Evolutionary conservation across 768 basidiomycete genomes (phyloP), one percentile per base, ranked within the genome.

Genomic region (Lyophyllum semitale): DNA sequence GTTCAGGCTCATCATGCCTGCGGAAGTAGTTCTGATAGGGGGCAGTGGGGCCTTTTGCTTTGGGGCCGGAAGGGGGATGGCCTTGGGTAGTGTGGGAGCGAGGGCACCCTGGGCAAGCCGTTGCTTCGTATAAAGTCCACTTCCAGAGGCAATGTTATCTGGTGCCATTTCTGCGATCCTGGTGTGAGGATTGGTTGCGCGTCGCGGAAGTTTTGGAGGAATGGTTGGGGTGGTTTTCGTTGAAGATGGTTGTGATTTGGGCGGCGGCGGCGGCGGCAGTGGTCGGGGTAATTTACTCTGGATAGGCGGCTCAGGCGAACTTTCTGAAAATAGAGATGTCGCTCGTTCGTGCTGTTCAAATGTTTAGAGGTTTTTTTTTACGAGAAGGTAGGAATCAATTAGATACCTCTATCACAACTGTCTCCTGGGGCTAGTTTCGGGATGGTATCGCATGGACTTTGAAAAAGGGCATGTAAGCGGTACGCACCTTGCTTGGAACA

Each of bases 81-180:
- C 66, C 59, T 73, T 83, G 0, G 81, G 75, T 2, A 58, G 59
- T 12, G 66, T 61, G 20, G 71, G 74, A 8, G 65, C 69, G 22
- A 75, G 63, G 13, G 79, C 76, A 9, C 69, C 71, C 40, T 74
- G 72, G 23, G 73, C 71, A 5, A 84, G 62, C 6, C 80, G 74
- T 48, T 81, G 77, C 61, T 84, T 84, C 1, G 81, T 84, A 32
- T 75, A 70, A 26, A 84, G 72, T 9, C 74, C 72, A 54, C 72
- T 76, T 30, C 68, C 68, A 41, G 61, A 49, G 5, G 66, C 38
- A 17, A 54, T n/a, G 15, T 51, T 49, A n/a, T 61, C 52, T 13
- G 58, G 41, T 17, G 60, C 29, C 44, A 60, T 62, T 22, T 51
- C 53, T 1, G 53, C 58, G 30, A 63, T 46, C 35, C 64, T 71